Conservation (phyloP, 768 basidiomycete species). For the Pisolithus microcarpus region DNA sequence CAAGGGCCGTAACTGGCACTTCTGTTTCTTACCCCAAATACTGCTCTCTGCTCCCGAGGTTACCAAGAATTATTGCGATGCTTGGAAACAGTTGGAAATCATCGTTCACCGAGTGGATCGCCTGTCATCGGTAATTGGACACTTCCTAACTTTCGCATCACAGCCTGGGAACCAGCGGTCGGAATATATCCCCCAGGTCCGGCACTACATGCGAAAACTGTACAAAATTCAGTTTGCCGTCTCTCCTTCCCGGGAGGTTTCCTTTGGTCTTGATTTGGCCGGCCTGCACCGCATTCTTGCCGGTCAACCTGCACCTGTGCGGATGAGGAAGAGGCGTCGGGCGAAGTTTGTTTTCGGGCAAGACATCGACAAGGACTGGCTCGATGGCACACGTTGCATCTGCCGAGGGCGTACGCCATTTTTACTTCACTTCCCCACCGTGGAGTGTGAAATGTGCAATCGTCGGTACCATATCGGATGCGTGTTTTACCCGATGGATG, state of each 20-base stretch:
- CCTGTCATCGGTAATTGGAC: slow-evolving; percentile 65
- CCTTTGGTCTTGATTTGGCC: slow-evolving; percentile 77
- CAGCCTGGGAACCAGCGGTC: slow-evolving; percentile 61
- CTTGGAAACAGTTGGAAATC: slow-evolving; percentile 73
- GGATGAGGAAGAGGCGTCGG: slow-evolving; percentile 49
- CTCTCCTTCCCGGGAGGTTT: slow-evolving; percentile 71
- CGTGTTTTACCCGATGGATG: slow-evolving; percentile 60
- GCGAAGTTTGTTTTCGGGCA: slow-evolving; percentile 68
- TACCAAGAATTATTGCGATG: slow-evolving; percentile 69
- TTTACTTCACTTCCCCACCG: slow-evolving; percentile 51
- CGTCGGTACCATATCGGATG: slow-evolving; percentile 68
- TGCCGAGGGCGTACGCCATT: slow-evolving; percentile 65
- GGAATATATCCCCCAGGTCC: slow-evolving; percentile 74
- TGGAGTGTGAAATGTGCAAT: slow-evolving; percentile 61
- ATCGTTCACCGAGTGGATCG: slow-evolving; percentile 77
- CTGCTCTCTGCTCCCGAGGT: slow-evolving; percentile 70
- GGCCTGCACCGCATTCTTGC: slow-evolving; percentile 78
- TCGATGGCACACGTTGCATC: slow-evolving; percentile 72
- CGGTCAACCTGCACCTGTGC: slow-evolving; percentile 46
- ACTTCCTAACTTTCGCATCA: slow-evolving; percentile 69
- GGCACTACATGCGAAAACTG: slow-evolving; percentile 86
- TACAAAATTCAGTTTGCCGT: slow-evolving; percentile 89
- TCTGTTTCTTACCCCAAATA: slow-evolving; percentile 68
- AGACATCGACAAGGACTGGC: slow-evolving; percentile 67
- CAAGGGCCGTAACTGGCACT: slow-evolving; percentile 80